Base-by-base conservation (phyloP, 2,329 filamentous ascomycete genomes). In the Thielaviopsis cerberus region DNA sequence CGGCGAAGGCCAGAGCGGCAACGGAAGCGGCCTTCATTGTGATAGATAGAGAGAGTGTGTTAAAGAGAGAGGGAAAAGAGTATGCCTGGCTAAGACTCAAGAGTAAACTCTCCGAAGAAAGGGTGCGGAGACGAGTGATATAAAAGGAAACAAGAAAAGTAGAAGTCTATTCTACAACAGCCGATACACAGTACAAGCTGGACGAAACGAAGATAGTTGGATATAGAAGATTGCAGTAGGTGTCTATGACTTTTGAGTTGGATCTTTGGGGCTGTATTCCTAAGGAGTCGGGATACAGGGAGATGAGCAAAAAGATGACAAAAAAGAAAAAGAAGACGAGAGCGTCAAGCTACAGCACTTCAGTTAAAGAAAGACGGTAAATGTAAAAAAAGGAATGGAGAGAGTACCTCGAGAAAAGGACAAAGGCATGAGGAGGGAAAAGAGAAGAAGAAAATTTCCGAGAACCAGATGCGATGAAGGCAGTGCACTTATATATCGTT, bases 301-400 rank as follows among this genome's bases (percentile, higher is more conserved):
- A 22, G 41, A 15, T 22, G n/a, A 17, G n/a, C 25, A 23, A 55
- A 8, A 26, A 30, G 24, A 51, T 23, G 8, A 30, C 54, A 55
- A 55, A 25, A 55, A 50, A 55, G 15, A 11, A 27, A 26, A 27
- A 55, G 22, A 54, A 55, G 54, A 61, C 27, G 57, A 26, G 52
- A 61, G 56, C 56, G 53, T 61, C 59, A 56, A 61, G 53, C 59
- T 58, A 61, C 59, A 57, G 53, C 59, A 58, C 50, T 61, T 61
- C 59, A 52, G 53, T 56, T 17, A 61, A 61, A 45, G 59, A 61
- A 52, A 58, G 59, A 60, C 58, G 24, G 26, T 50, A 54, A 57
- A 55, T 61, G 67, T 65, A 63, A 59, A 63, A 66, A 62, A 64
- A 60, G 64, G 63, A 63, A 66, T 66, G 66, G 68, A 69, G 63